A percentile compares a stretch with the other conserved stretches of the same genome.
phyloP scores from a whole-genome alignment of 345 rosid species.

The Anacardium occidentale region DNA sequence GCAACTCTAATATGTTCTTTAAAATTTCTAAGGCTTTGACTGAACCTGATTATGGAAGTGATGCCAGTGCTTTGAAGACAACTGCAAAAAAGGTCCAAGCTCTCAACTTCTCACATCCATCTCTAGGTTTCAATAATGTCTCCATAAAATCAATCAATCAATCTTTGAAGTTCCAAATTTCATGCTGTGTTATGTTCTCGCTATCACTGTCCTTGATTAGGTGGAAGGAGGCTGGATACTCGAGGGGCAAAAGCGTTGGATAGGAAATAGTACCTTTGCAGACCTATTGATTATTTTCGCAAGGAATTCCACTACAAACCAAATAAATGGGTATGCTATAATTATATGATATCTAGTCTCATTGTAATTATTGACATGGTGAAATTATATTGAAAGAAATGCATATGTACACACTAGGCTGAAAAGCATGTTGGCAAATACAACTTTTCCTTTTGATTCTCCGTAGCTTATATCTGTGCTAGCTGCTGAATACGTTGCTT shows the following conservation, averaged over 20 bases:
- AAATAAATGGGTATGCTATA: conserved; percentile 79
- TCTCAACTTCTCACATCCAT: conserved; percentile 9
- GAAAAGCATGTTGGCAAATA: neutral
- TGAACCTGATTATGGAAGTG: conserved; percentile 95
- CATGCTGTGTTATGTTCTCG: conserved; percentile 15
- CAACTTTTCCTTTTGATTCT: neutral
- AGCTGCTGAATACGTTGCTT: neutral
- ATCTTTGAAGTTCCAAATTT: conserved; percentile 10
- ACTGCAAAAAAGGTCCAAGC: conserved; percentile 75
- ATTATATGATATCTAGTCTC: neutral
- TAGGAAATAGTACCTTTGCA: conserved; percentile 95
- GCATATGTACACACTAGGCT: no score
- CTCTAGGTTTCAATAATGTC: neutral
- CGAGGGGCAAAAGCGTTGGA: conserved; percentile 96
- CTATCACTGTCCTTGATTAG: conserved; percentile 33
- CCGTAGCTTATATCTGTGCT: neutral
- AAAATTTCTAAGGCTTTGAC: conserved; percentile 72
- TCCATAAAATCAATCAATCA: neutral
- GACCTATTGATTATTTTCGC: conserved; percentile 85
- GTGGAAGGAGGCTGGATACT: conserved; percentile 90
- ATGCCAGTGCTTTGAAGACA: conserved; percentile 80
- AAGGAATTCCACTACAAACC: conserved; percentile 71
- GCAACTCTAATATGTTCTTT: conserved; percentile 18
- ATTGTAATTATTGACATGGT: neutral
- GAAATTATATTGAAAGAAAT: neutral